These are phyloP conservation scores for Thelonectria discophora DNA, from an alignment of 2,329 filamentous ascomycete species.

Conservation along the genomic window DNA sequence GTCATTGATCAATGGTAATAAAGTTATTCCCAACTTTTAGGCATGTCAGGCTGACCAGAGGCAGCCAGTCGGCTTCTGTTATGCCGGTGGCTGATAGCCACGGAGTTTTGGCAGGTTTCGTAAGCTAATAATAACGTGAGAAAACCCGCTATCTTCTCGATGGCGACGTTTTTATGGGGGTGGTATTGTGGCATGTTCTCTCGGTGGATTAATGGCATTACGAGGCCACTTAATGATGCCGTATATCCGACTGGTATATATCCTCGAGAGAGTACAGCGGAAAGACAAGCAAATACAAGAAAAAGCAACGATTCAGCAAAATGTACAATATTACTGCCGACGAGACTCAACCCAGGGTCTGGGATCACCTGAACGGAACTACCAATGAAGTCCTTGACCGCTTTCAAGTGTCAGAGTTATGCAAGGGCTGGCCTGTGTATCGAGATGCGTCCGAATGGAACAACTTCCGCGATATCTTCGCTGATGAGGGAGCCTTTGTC, in stretches of 20 bases:
- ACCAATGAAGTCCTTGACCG: slow-evolving; percentile 6
- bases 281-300: background rate
- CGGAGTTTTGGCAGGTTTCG: background rate
- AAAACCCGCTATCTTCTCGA: background rate
- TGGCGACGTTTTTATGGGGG: background rate
- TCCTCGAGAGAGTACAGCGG: background rate
- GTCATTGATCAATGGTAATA: background rate
- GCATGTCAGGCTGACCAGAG: background rate
- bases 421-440: slow-evolving; percentile 17
- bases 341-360: slow-evolving; percentile 11
- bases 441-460: slow-evolving; percentile 17
- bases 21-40: background rate
- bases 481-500: slow-evolving; percentile 7
- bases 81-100: background rate
- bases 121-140: background rate
- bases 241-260: slow-evolving; percentile 4
- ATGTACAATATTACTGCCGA: slow-evolving; percentile 20
- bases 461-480: slow-evolving; percentile 7
- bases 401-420: slow-evolving; percentile 7
- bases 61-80: background rate
- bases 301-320: background rate
- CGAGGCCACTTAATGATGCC: background rate
- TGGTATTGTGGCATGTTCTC: background rate
- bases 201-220: background rate
- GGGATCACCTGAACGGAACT: slow-evolving; percentile 8